These are phyloP conservation scores for Gaeumannomyces tritici DNA, from an alignment of 2,329 filamentous ascomycete species.

Conservation along the genomic window DNA sequence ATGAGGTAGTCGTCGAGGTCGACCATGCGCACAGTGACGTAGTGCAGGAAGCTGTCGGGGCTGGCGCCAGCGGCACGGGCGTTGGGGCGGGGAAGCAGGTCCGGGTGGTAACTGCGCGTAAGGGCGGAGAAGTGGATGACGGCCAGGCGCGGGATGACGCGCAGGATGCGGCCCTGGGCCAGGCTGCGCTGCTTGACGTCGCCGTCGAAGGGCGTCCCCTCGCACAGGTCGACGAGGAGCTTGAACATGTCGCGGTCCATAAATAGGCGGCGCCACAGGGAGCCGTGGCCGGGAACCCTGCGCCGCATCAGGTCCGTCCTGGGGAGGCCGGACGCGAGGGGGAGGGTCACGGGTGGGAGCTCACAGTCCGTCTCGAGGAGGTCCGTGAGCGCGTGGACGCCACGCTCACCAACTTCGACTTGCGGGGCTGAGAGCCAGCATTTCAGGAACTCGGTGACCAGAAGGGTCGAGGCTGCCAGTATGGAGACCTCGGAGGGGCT, in stretches of 20 bases:
- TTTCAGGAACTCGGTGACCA: constrained; percentile 37
- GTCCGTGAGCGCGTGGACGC: constrained; percentile 38
- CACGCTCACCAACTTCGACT: constrained; percentile 46
- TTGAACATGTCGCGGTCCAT: constrained; percentile 31
- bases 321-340: constrained; percentile 12
- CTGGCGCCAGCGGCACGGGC: constrained; percentile 10
- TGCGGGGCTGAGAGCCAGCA: constrained; percentile 44
- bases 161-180: constrained; percentile 42
- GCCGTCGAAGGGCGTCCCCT: constrained; percentile 17
- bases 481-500: constrained; percentile 38
- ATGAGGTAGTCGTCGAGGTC: constrained; percentile 38
- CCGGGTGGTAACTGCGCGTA: constrained; percentile 4
- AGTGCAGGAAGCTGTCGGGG: constrained; percentile 32
- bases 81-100: constrained; percentile 18
- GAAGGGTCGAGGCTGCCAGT: constrained; percentile 36
- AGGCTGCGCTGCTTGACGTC: constrained; percentile 30
- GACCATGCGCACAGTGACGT: constrained; percentile 42
- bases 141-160: constrained; percentile 39
- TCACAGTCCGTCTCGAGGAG: constrained; percentile 47
- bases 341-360: constrained; percentile 13
- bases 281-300: constrained; percentile 35
- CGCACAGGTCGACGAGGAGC: constrained; percentile 28
- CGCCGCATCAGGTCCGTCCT: constrained; percentile 22
- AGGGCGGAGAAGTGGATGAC: constrained; percentile 33
- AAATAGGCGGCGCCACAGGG: constrained; percentile 45